Evolutionary conservation across 163 green algal genomes (phyloP), one percentile per base, ranked within the genome.

Genomic region (Coccomyxa subellipsoidea): DNA sequence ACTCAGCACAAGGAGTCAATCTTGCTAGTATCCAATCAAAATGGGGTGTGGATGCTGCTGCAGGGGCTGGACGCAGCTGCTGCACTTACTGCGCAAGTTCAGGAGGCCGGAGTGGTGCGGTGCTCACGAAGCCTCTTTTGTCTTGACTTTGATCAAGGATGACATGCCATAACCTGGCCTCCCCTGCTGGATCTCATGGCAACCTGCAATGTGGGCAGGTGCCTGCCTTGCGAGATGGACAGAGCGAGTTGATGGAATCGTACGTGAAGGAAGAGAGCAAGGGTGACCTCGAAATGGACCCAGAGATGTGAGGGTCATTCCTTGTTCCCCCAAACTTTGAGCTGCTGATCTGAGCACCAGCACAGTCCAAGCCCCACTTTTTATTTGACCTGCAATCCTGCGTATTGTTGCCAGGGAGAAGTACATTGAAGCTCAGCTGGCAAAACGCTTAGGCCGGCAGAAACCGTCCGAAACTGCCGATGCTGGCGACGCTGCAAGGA

Each of bases 371-470:
- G 3, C 1, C 47, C 21, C 40, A 54, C 10, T 59, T 8, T 59
- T n/a, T n/a, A n/a, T n/a, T 12, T 59, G 47, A 59, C 3, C 47
- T 18, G 21, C 1, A 59, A 18, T 59, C 15, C 47, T 27, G 15
- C 23, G 15, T 59, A 27, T 1, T 1, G 1, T 27, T 73, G 73
- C 73, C 86, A 92, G 88, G 86, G 84, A 92, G 81, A 80, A 87
- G 25, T 93, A 87, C 35, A 81, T 93, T 5, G 82, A 89, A 72
- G 82, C 88, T 47, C 83, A 92, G 78, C 83, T 92, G 72, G 83
- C 73, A 7, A 87, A 89, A 76, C 86, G 89, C 7, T 73, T 92
- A 39, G 89, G 89, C 27, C 35, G 59, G 37, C 36, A 4, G 25
- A 69, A 82, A 73, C 25, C 59, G 23, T 85, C 85, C 37, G 81